Base-by-base conservation (phyloP, 768 basidiomycete genomes). In the Neoboletus brunneissimus region DNA sequence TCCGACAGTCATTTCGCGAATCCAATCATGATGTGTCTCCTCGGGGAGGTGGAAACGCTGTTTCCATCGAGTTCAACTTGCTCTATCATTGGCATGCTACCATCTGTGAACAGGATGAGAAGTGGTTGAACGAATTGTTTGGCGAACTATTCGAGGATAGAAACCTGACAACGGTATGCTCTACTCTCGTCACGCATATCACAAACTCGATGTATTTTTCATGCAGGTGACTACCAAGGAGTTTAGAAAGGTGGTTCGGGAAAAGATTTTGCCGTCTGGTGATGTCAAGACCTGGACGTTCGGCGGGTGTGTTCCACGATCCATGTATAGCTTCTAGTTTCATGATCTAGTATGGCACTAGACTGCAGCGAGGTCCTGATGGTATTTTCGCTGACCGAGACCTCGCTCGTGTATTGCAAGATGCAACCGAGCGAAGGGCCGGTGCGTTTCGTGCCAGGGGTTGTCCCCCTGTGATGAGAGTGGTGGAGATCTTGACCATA, bases 21-120 rank as follows among this genome's bases (percentile, higher is more conserved):
- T 11, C 64, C 0, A 64, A 75, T 56, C 87, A 89, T 59, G 73
- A 74, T 0, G 68, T 88, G 53, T 72, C 79, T 15, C 81, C 83
- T 37, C 79, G 83, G 11, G 91, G 90, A 37, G 74, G 85, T 66
- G 91, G 91, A 48, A 92, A 92, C 64, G 84, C 82, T 37, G 82
- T 84, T 55, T 89, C 89, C 0, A 67, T 90, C 34, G 91, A 92
- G 71, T 91, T 92, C 75, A 91, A 79, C 63, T 61, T 81, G 23
- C 65, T 80, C 18, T 79, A 81, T 61, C 75, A 68, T 41, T 90
- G 88, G 88, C 88, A 90, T 62, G 75, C 88, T 20, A 77, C 84
- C 1, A 65, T 87, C 1, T 83, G 82, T 8, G 66, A 73, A 48
- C 58, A 76, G 44, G 87, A 90, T 67, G 76, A 79, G 0, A 53